phyloP scores from a whole-genome alignment of 2,329 filamentous ascomycete genomes.

The Aspergillus terreus region DNA sequence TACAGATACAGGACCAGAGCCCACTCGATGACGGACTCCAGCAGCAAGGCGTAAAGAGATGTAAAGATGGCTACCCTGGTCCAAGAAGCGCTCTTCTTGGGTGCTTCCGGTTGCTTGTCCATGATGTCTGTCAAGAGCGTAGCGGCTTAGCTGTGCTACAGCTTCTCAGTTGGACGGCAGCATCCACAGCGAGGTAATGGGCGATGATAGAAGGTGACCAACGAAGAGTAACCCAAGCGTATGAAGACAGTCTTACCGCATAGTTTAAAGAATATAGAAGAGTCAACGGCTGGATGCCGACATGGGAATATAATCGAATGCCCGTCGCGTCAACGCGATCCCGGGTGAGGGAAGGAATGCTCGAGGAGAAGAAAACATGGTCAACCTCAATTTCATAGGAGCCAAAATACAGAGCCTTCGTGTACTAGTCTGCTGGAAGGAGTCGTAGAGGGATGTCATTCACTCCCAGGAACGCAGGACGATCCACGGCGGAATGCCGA shows the following conservation, averaged over 20 bases:
- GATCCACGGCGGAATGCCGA: slow-evolving; percentile 1
- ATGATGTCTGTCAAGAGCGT: slow-evolving; percentile 4
- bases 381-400: not conserved
- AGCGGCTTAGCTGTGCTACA: slow-evolving; percentile 2
- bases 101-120: slow-evolving; percentile 7
- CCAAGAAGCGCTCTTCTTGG: slow-evolving; percentile 29
- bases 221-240: not conserved
- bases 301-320: slow-evolving; percentile 6
- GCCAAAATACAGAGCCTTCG: slow-evolving; percentile 1
- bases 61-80: slow-evolving; percentile 35
- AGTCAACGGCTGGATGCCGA: slow-evolving; percentile 1
- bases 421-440: not conserved
- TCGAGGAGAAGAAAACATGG: slow-evolving; percentile 7
- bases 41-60: slow-evolving; percentile 31
- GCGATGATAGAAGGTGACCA: not conserved
- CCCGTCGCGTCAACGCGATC: slow-evolving; percentile 19
- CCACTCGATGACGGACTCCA: slow-evolving; percentile 33
- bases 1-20: slow-evolving; percentile 35
- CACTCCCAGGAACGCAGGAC: not conserved
- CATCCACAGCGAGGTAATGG: slow-evolving; percentile 1
- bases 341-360: slow-evolving; percentile 17
- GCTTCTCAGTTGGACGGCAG: slow-evolving; percentile 1
- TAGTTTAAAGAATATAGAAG: not conserved
- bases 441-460: slow-evolving; percentile 2
- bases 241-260: not conserved